phyloP scores from a whole-genome alignment of 2,329 filamentous ascomycete genomes.

The Paracamarosporium sp. region DNA sequence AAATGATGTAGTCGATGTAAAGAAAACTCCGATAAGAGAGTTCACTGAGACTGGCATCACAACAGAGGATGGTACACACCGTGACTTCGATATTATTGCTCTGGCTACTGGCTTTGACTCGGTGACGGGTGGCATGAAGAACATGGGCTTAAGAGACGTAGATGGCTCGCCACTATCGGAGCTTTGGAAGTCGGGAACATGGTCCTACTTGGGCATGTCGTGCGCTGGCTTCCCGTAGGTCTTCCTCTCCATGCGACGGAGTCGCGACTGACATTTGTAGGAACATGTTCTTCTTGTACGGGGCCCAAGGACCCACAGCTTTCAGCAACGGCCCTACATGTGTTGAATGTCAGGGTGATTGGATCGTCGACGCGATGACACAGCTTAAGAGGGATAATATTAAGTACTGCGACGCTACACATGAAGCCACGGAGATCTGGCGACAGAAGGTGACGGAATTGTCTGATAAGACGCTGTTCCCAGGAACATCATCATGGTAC shows the following conservation, averaged over 20 bases:
- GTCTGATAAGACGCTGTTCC: constrained; percentile 51
- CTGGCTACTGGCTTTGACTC: constrained; percentile 56
- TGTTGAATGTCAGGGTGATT: constrained; percentile 54
- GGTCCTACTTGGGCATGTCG: constrained; percentile 53
- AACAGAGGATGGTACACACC: constrained; percentile 48
- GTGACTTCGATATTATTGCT: constrained; percentile 54
- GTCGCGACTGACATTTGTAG: constrained; percentile 15
- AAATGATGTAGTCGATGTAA: constrained; percentile 52
- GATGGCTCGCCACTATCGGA: constrained; percentile 46
- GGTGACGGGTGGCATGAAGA: constrained; percentile 52
- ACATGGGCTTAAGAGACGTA: constrained; percentile 46
- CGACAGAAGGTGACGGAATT: constrained; percentile 48
- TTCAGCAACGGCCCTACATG: constrained; percentile 56
- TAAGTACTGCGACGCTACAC: constrained; percentile 49
- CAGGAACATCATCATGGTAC: constrained; percentile 52
- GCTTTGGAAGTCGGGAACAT: constrained; percentile 51
- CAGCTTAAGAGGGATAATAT: constrained; percentile 46
- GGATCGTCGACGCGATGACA: constrained; percentile 52
- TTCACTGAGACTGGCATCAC: constrained; percentile 49
- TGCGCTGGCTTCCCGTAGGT: constrained; percentile 45
- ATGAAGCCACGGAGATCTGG: constrained; percentile 53
- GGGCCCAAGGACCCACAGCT: constrained; percentile 55
- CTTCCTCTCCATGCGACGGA: background rate
- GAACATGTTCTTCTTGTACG: constrained; percentile 55
- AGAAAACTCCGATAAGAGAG: constrained; percentile 49